phyloP scores from a whole-genome alignment of 495 filamentous ascomycete species.

The Staphylotrichum tortipilum region DNA sequence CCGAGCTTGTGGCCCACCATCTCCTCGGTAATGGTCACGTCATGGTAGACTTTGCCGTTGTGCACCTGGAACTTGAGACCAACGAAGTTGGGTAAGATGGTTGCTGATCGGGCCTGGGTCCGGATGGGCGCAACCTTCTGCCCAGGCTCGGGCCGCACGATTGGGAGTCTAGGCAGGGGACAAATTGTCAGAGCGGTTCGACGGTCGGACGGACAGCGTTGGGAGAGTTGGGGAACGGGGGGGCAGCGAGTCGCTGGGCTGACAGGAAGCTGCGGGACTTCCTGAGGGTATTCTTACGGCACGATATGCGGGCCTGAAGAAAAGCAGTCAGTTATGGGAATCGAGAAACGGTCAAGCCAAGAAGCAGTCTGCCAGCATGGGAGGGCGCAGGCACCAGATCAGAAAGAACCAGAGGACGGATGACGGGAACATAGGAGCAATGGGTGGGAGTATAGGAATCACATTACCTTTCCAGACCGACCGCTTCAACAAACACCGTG shows the following conservation, averaged over 20 bases:
- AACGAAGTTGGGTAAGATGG: conserved; percentile 93
- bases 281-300: conserved; percentile 51
- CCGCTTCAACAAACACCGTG: conserved; percentile 43
- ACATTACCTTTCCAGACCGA: conserved; percentile 52
- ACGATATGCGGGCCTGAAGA: conserved; percentile 59
- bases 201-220: neutral
- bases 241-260: neutral
- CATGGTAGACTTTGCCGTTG: conserved; percentile 89
- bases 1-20: conserved; percentile 98
- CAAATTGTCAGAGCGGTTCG: conserved; percentile 10
- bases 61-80: conserved; percentile 88
- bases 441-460: neutral
- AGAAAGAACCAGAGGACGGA: neutral
- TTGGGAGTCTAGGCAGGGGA: conserved; percentile 46
- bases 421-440: neutral
- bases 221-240: neutral
- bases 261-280: neutral
- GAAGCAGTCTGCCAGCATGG: too few relatives aligned
- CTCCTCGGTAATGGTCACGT: conserved; percentile 84
- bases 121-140: conserved; percentile 62
- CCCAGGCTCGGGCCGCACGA: conserved; percentile 53
- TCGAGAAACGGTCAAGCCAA: neutral
- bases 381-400: neutral
- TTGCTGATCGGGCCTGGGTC: conserved; percentile 83
- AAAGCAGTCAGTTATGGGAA: neutral